phyloP scores from a whole-genome alignment of 495 filamentous ascomycete genomes.

The Tuber melanosporum region DNA sequence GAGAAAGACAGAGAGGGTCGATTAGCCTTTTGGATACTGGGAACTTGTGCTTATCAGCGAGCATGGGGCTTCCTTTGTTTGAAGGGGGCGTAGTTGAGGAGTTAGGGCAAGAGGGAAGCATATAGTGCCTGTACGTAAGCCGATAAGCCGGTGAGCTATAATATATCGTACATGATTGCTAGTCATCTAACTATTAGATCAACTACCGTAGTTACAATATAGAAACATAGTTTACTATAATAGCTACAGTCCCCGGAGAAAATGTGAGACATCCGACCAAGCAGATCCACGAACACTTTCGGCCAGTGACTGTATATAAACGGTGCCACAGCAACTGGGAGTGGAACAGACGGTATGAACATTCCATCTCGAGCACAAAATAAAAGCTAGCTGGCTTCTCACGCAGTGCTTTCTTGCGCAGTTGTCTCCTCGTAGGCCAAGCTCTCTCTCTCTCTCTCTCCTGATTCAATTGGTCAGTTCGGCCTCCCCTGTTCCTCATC shows the following conservation, averaged over 20 bases:
- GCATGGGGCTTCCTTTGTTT: not conserved
- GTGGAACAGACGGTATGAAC: not conserved
- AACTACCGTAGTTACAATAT: not conserved
- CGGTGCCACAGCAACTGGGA: not conserved
- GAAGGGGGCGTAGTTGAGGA: not conserved
- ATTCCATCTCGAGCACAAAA: not conserved
- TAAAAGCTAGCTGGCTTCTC: not conserved
- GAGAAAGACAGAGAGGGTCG: not conserved
- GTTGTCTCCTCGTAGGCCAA: not conserved
- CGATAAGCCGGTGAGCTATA: not conserved
- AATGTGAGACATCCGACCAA: too few relatives aligned
- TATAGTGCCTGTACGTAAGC: not conserved
- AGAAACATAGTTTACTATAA: not conserved
- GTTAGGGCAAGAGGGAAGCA: not conserved
- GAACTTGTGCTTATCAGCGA: not conserved
- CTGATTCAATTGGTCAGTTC: not conserved
- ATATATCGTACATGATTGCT: not conserved
- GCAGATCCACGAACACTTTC: too few relatives aligned
- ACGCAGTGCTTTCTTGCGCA: not conserved
- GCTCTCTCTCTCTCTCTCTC: not conserved
- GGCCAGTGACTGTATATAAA: not conserved
- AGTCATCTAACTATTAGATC: not conserved
- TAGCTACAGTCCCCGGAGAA: not conserved
- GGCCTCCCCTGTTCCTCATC: not conserved
- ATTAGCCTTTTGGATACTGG: not conserved